Conservation (phyloP, 2,329 filamentous ascomycete genomes). For the Xylariaceae sp. region DNA sequence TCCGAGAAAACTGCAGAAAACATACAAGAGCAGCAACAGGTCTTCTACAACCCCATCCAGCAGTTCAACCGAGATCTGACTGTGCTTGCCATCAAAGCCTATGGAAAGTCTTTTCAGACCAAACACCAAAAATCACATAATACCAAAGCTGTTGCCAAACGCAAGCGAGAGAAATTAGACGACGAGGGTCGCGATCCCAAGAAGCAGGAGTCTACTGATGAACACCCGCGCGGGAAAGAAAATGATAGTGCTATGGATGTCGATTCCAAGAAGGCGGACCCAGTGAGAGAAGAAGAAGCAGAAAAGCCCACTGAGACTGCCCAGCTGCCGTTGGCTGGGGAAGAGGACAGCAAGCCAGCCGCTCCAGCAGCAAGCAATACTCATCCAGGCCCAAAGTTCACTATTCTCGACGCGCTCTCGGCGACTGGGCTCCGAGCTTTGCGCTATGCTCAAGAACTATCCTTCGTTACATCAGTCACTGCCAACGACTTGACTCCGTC, state of each 20-base stretch:
- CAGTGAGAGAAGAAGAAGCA: neutral
- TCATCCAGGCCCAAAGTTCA: constrained; percentile 53
- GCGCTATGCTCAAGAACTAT: constrained; percentile 87
- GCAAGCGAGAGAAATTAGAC: constrained; percentile 19
- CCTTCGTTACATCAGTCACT: constrained; percentile 76
- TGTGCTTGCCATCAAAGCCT: constrained; percentile 86
- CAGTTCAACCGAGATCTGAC: constrained; percentile 98
- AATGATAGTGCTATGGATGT: constrained; percentile 15
- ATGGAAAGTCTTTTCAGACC: constrained; percentile 66
- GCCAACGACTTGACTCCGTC: constrained; percentile 84
- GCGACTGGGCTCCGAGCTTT: constrained; percentile 89
- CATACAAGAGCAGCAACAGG: constrained; percentile 66
- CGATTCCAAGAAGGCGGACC: constrained; percentile 19
- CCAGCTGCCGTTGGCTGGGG: constrained; percentile 9
- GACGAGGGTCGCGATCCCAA: constrained; percentile 17
- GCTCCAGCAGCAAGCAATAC: constrained; percentile 18
- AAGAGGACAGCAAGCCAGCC: constrained; percentile 10
- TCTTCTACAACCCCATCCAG: constrained; percentile 99
- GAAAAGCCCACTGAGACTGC: constrained; percentile 2
- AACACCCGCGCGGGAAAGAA: constrained; percentile 10
- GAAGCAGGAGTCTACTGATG: constrained; percentile 21
- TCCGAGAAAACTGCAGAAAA: constrained; percentile 37
- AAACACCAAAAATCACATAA: constrained; percentile 40
- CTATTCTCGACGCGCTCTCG: constrained; percentile 92
- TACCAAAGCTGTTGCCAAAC: constrained; percentile 38